Evolutionary conservation across 2,329 filamentous ascomycete species (phyloP), one percentile per base, ranked within the genome.

Genomic region (Neodidymelliopsis sp.): DNA sequence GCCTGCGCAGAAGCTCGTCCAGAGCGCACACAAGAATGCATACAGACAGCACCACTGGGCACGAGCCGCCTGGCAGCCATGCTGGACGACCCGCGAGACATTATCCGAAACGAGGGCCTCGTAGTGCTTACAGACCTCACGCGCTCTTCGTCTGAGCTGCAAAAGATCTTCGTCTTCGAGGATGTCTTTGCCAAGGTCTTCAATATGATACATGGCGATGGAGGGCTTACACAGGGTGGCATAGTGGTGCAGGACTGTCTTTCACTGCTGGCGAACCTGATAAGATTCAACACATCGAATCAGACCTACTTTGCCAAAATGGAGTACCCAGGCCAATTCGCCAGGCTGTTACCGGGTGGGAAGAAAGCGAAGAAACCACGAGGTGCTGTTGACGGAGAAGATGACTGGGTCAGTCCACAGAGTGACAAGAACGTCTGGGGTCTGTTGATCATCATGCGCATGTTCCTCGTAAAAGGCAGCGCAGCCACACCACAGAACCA

Each of bases 141-240:
- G 0, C 90, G 91, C 22, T 87, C 86, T 0, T 96, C 93, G 7
- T 77, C 87, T 30, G 92, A 97, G 63, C 83, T 99, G 41, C 92
- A 97, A 69, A 97, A 97, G 72, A 81, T 97, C 2, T 92, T 97
- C 18, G 94, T 91, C 0, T 97, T 97, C 60, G 91, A 97, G 65
- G 93, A 91, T 78, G 90, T 92, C 0, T 97, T 97, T 63, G 91
- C 94, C 53, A 86, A 88, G 31, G 78, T 95, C 19, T 97, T 97
- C 69, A 80, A 80, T 33, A 86, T 97, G 42, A 89, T 99, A 42
- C 83, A 87, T 57, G 78, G 81, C 0, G 94, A 99, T 64, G 94
- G 94, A 0, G 88, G 87, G 2, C 77, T 99, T 33, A 81, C 81
- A 4, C 87, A 95, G 61, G 94, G 94, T 12, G 91, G 90, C 30